Conservation (phyloP, 2,329 filamentous ascomycete genomes). For the Balansia obtecta region DNA sequence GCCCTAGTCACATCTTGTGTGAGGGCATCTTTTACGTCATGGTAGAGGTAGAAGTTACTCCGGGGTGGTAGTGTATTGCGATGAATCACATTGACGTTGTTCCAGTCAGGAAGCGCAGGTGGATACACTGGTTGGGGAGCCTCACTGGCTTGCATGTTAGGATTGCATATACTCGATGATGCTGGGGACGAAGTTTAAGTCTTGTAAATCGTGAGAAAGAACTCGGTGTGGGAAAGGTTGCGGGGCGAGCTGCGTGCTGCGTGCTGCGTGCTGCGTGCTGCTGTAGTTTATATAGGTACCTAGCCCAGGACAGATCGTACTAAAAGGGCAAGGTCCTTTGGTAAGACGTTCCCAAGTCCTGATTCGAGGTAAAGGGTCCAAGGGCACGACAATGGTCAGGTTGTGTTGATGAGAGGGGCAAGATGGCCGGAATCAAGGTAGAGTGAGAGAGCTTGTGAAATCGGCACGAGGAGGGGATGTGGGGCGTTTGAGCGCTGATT, state of each 20-base stretch:
- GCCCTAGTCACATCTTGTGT: slow-evolving; percentile 25
- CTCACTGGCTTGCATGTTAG: background rate
- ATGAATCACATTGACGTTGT: slow-evolving; percentile 46
- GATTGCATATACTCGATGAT: too few species aligned
- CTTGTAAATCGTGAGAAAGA: background rate
- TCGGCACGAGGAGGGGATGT: too few species aligned
- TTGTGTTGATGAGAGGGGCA: background rate
- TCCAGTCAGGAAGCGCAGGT: slow-evolving; percentile 39
- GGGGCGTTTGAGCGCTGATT: too few species aligned
- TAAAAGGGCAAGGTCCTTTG: background rate
- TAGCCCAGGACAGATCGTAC: background rate
- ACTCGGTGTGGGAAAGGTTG: background rate
- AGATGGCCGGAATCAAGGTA: background rate
- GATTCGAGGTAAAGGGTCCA: background rate
- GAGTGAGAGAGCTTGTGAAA: too few species aligned
- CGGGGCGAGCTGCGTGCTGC: background rate
- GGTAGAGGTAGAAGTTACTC: slow-evolving; percentile 42
- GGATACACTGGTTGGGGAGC: background rate
- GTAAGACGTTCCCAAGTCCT: background rate
- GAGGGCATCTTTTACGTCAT: slow-evolving; percentile 35
- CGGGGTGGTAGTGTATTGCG: slow-evolving; percentile 45
- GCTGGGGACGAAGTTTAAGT: background rate
- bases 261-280: background rate
- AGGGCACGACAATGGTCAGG: background rate
- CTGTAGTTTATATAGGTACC: background rate